These are phyloP conservation scores for Sphaerostilbella broomeana DNA, from an alignment of 2,329 filamentous ascomycete species.

Conservation along the genomic window DNA sequence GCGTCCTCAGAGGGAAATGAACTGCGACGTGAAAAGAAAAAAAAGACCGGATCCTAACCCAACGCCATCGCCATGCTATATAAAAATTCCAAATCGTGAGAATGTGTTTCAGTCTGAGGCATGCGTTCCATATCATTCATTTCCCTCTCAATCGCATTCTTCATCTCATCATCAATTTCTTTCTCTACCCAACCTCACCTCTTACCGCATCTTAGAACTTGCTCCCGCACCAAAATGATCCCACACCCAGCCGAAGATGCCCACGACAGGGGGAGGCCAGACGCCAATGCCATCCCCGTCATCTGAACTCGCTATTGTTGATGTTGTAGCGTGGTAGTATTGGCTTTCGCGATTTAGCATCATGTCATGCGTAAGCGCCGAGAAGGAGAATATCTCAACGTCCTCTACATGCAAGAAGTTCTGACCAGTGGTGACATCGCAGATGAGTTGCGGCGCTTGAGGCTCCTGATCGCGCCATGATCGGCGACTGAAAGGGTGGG, in stretches of 20 bases:
- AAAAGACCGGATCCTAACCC: conserved; percentile 2
- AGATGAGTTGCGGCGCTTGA: conserved; percentile 12
- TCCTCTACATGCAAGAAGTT: conserved; percentile 14
- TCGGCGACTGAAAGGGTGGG: conserved; percentile 7
- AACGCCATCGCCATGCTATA: conserved; percentile 8
- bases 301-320: conserved; percentile 2
- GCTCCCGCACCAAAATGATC: conserved; percentile 7
- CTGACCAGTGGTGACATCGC: conserved; percentile 7
- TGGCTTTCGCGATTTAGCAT: no score
- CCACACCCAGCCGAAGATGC: conserved; percentile 13
- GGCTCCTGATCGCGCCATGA: conserved; percentile 11
- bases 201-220: conserved; percentile 1
- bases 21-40: conserved; percentile 1
- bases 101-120: not conserved
- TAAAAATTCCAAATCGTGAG: not conserved
- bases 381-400: conserved; percentile 11
- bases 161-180: not conserved
- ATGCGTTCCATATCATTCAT: not conserved
- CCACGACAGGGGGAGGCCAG: conserved; percentile 12
- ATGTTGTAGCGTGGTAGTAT: not conserved
- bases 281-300: conserved; percentile 10
- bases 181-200: no score
- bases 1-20: no score
- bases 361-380: conserved; percentile 7
- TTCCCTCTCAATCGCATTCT: not conserved